A percentile compares a stretch with the other conserved stretches of the same genome.
Evolutionary conservation across 148 eudicot genomes (phyloP).

Genomic region (Silene uniflora): DNA sequence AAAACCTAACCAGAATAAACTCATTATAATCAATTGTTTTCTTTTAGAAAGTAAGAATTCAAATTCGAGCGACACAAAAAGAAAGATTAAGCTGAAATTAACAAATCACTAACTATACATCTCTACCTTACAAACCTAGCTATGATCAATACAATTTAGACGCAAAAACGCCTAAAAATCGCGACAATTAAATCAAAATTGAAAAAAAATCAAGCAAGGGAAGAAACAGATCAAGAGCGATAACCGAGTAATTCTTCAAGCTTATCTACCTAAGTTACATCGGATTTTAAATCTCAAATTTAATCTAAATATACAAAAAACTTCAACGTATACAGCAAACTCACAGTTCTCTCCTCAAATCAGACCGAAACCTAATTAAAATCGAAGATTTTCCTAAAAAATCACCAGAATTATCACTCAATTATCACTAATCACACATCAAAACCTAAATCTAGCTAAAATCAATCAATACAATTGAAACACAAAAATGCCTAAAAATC

Average conservation of each 20-base stretch:
- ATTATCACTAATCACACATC: background rate
- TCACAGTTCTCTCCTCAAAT: no score
- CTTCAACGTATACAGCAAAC: no score
- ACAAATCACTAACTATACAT: no score
- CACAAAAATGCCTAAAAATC: conserved; percentile 5
- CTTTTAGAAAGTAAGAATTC: no score
- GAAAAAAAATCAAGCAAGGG: background rate
- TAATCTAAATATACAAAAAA: no score
- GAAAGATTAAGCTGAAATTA: no score
- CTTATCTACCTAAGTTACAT: no score
- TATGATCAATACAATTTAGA: background rate
- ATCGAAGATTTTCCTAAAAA: background rate
- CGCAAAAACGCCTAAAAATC: no score
- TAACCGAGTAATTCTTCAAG: background rate
- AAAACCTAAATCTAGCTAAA: conserved; percentile 11
- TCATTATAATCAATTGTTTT: background rate
- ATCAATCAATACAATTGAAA: conserved; percentile 16
- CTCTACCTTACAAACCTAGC: background rate
- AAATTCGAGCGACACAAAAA: no score
- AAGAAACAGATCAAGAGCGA: conserved; percentile 25
- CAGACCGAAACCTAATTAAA: no score
- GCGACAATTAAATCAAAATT: background rate
- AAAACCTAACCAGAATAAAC: conserved; percentile 3
- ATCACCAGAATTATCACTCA: background rate
- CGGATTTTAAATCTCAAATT: no score